These are phyloP conservation scores for Ogataea hybrid DNA, from an alignment of 1,139 yeast species.

Conservation along the genomic window DNA sequence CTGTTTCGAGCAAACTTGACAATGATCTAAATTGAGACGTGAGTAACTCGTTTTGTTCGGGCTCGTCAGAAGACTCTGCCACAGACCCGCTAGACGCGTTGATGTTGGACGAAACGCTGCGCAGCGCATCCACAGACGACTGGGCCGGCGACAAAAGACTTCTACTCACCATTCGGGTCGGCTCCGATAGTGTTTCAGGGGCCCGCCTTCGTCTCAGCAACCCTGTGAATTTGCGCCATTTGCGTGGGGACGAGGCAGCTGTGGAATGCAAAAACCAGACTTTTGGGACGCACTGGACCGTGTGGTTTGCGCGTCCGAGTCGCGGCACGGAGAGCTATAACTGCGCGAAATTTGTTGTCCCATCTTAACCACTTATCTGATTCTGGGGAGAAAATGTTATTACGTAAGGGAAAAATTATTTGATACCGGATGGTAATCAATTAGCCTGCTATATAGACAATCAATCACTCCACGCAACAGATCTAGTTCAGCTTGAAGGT, in stretches of 20 bases:
- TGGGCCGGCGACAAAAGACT: conserved; percentile 4
- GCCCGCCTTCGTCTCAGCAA: conserved; percentile 8
- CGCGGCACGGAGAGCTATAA: not conserved
- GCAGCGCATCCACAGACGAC: conserved; percentile 4
- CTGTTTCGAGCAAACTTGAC: conserved; percentile 25
- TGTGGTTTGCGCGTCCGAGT: not conserved
- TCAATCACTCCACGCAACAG: not conserved
- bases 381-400: conserved; percentile 5
- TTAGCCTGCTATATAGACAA: not conserved
- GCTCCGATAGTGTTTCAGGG: not conserved
- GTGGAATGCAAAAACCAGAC: not conserved
- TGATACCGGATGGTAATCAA: not conserved
- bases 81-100: not conserved
- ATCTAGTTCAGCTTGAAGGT: conserved; percentile 66
- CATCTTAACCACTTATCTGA: conserved; percentile 7
- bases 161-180: conserved; percentile 1
- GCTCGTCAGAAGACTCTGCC: not conserved
- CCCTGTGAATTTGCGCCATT: conserved; percentile 8
- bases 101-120: not conserved
- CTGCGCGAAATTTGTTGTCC: conserved; percentile 7
- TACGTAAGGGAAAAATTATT: conserved; percentile 2
- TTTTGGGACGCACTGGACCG: not conserved
- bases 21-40: conserved; percentile 26
- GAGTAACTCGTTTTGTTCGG: conserved; percentile 13
- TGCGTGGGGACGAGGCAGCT: conserved; percentile 1